Conservation (phyloP, 805 yeast genomes). For the Candida caryicola region DNA sequence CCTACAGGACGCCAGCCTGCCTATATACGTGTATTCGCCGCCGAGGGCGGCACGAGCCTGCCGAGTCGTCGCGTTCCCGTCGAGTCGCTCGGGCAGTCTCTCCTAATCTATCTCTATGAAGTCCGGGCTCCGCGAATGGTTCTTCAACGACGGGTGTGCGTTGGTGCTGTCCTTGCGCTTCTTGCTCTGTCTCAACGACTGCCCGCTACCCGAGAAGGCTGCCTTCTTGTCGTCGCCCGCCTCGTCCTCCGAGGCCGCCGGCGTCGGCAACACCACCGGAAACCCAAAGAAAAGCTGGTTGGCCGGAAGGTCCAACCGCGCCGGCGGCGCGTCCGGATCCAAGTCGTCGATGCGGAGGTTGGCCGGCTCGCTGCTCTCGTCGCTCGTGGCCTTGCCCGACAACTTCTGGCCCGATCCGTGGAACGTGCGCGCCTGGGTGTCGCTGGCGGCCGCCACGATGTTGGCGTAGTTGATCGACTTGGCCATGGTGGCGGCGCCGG, state of each 20-base stretch:
- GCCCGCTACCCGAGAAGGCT: constrained; percentile 66
- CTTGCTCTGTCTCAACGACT: constrained; percentile 64
- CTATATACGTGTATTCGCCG: no score
- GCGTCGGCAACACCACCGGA: constrained; percentile 57
- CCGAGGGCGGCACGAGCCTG: no score
- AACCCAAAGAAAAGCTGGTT: constrained; percentile 93
- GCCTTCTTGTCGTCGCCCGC: constrained; percentile 19
- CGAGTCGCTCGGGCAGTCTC: no score
- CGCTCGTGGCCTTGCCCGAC: constrained; percentile 52
- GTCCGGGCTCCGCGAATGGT: constrained; percentile 70
- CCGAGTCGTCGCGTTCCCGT: no score
- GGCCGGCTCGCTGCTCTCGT: constrained; percentile 17
- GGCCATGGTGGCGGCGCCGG: constrained; percentile 73
- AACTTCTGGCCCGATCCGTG: constrained; percentile 67
- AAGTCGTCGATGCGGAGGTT: constrained; percentile 40
- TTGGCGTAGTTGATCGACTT: constrained; percentile 62
- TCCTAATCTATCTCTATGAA: constrained; percentile 73
- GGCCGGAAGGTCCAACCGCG: constrained; percentile 68
- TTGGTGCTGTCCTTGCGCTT: constrained; percentile 61
- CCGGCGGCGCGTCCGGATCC: constrained; percentile 62
- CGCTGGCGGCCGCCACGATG: constrained; percentile 44
- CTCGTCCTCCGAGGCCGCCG: constrained; percentile 22
- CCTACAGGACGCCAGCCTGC: no score
- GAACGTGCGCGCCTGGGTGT: constrained; percentile 32
- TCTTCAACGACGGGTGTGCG: constrained; percentile 52